Percentiles rank a stretch among this genome's conserved stretches.
phyloP scores from a whole-genome alignment of 306 rosid species.

The Vicia faba region DNA sequence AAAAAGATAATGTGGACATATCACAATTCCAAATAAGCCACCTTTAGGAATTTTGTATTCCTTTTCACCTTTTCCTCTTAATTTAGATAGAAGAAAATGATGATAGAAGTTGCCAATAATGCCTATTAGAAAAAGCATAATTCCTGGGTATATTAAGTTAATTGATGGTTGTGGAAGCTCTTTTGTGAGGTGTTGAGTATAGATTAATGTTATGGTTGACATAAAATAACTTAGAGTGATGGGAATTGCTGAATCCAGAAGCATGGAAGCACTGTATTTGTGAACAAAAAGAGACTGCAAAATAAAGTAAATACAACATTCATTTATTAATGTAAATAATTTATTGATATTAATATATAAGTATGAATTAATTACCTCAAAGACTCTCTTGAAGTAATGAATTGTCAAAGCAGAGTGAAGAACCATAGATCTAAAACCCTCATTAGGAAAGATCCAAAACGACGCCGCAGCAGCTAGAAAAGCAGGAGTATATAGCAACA shows the following conservation, averaged over 20 bases:
- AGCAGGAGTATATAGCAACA: constrained; percentile 61
- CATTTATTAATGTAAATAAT: no score
- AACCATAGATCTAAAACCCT: constrained; percentile 42
- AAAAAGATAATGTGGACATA: constrained; percentile 83
- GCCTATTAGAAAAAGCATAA: constrained; percentile 55
- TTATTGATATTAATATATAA: no score
- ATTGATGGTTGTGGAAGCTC: constrained; percentile 58
- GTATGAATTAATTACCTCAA: constrained; percentile 52
- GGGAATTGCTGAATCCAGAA: constrained; percentile 45
- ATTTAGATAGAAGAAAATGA: constrained; percentile 62
- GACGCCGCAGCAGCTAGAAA: constrained; percentile 54
- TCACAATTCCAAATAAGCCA: constrained; percentile 68
- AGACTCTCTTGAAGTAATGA: constrained; percentile 72
- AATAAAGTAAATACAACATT: neutral
- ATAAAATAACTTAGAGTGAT: constrained; percentile 58
- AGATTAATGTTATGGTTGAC: constrained; percentile 50
- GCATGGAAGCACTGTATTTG: constrained; percentile 66
- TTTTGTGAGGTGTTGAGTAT: constrained; percentile 57
- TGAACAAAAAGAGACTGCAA: constrained; percentile 71
- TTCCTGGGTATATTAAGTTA: constrained; percentile 55
- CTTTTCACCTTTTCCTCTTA: constrained; percentile 60
- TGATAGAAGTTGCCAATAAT: constrained; percentile 77
- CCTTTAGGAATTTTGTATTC: constrained; percentile 79
- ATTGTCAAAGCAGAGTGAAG: constrained; percentile 57
- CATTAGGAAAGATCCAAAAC: constrained; percentile 44